Conservation (phyloP, 352 stramenopile species). For the Blastocystis sp. region DNA sequence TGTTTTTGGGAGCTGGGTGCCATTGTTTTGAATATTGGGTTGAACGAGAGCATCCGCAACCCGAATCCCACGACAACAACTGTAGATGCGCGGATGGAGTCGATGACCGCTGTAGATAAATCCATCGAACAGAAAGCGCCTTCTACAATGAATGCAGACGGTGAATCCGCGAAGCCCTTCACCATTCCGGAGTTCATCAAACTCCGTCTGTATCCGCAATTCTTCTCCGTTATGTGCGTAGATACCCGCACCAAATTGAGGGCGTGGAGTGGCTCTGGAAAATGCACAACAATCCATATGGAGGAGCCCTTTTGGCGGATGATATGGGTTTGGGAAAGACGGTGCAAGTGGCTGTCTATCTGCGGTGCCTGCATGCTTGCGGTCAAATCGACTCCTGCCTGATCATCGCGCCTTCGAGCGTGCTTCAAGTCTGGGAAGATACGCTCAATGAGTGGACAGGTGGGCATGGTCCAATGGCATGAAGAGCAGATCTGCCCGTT, state of each 20-base stretch:
- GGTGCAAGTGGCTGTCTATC: constrained; percentile 10
- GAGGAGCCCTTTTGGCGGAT: constrained; percentile 40
- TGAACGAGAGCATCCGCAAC: not conserved
- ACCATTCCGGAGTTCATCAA: constrained; percentile 7
- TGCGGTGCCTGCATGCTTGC: constrained; percentile 7
- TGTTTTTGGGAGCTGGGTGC: not conserved
- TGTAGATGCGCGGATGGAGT: not conserved
- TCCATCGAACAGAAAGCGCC: too few species aligned
- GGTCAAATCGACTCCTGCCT: constrained; percentile 16
- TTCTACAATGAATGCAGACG: not conserved
- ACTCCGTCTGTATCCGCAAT: not conserved
- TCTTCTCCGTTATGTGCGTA: not conserved
- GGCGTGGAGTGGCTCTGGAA: constrained; percentile 56
- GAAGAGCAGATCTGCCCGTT: constrained; percentile 5
- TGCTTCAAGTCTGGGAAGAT: constrained; percentile 26
- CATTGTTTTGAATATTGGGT: not conserved
- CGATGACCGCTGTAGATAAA: not conserved
- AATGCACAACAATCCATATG: constrained; percentile 52
- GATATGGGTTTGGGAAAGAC: constrained; percentile 63
- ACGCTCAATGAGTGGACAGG: constrained; percentile 22
- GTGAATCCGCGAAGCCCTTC: not conserved
- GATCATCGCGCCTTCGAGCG: constrained; percentile 31
- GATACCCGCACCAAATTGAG: constrained; percentile 37
- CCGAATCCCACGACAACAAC: not conserved
- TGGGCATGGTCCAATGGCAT: not conserved